Evolutionary conservation across 1,139 yeast species (phyloP).

Genomic region (Yamadazyma mexicana): DNA sequence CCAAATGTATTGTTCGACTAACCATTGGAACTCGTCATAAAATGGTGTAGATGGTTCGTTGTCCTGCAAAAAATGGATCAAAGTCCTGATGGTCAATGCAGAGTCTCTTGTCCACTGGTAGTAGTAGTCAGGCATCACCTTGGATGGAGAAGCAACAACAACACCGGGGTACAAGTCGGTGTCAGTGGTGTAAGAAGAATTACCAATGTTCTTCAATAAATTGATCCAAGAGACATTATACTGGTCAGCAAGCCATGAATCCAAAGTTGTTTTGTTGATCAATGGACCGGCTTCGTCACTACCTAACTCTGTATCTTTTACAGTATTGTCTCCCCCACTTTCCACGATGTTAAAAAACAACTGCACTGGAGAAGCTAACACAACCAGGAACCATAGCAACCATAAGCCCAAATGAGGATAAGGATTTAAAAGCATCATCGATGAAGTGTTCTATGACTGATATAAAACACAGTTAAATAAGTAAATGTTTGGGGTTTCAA

Average conservation of each 20-base stretch:
- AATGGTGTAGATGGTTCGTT: constrained; percentile 13
- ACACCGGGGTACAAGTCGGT: constrained; percentile 57
- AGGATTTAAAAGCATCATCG: not conserved
- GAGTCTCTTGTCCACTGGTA: constrained; percentile 92
- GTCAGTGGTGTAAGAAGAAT: constrained; percentile 13
- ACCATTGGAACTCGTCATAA: constrained; percentile 12
- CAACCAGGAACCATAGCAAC: constrained; percentile 3
- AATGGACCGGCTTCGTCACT: not conserved
- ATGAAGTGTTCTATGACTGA: not conserved
- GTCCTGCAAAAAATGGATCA: constrained; percentile 48
- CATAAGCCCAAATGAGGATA: not conserved
- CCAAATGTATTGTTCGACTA: constrained; percentile 61
- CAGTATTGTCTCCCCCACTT: not conserved
- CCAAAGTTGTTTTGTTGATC: constrained; percentile 35
- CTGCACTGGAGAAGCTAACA: constrained; percentile 3
- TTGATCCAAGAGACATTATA: constrained; percentile 49
- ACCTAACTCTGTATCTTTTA: not conserved
- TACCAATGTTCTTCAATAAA: constrained; percentile 63
- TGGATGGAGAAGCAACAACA: constrained; percentile 84
- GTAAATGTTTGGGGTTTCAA: not conserved
- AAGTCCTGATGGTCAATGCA: constrained; percentile 73
- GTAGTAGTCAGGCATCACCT: constrained; percentile 67
- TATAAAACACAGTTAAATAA: not conserved
- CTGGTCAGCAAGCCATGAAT: constrained; percentile 59
- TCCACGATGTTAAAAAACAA: not conserved